phyloP scores from a whole-genome alignment of 179 eudicot species.

The Camellia oleifera region DNA sequence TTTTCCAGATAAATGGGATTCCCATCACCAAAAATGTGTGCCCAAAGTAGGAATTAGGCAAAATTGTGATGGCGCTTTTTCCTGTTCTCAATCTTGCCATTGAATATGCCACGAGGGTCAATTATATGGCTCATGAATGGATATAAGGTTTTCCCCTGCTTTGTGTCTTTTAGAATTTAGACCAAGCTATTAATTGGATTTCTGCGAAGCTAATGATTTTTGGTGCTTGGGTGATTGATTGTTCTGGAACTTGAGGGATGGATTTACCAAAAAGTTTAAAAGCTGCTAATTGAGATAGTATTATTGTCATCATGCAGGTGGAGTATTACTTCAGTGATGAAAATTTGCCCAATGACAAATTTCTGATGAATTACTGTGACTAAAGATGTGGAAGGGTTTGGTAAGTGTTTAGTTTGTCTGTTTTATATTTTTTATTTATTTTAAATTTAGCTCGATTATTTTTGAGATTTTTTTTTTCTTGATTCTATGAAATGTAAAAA shows the following conservation, averaged over 20 bases:
- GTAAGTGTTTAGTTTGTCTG: slow-evolving; percentile 36
- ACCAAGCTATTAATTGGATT: neutral
- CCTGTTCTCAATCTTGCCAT: neutral
- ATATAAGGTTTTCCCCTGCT: neutral
- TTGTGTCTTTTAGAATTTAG: neutral
- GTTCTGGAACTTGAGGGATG: neutral
- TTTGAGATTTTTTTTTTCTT: neutral
- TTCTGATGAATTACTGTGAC: slow-evolving; percentile 66
- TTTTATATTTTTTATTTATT: neutral
- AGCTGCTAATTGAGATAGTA: neutral
- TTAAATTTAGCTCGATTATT: neutral
- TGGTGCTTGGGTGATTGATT: neutral
- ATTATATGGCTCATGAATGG: neutral
- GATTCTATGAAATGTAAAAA: neutral
- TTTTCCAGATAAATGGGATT: neutral
- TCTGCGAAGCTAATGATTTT: neutral
- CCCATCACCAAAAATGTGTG: neutral
- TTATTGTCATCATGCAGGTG: slow-evolving; percentile 46
- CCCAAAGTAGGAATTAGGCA: neutral
- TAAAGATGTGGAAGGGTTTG: slow-evolving; percentile 64
- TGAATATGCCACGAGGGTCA: neutral
- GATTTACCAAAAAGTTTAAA: neutral
- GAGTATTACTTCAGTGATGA: slow-evolving; percentile 91
- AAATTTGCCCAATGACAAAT: slow-evolving; percentile 76
- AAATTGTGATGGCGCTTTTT: neutral